These are phyloP conservation scores for Apiotrichum domesticum DNA, from an alignment of 1,284 basidiomycete genomes.

Conservation along the genomic window DNA sequence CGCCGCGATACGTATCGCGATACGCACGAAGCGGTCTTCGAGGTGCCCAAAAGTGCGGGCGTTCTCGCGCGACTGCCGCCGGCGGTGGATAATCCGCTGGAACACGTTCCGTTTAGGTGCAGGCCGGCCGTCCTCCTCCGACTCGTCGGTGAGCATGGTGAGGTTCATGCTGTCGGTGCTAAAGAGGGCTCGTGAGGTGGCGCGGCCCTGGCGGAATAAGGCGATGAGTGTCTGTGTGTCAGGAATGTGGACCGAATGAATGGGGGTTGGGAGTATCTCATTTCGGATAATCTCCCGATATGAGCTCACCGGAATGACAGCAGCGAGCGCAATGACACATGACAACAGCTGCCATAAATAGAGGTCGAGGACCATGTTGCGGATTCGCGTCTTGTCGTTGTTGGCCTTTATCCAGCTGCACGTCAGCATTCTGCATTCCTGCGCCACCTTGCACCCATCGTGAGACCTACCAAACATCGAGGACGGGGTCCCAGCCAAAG, in stretches of 20 bases:
- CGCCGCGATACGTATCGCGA: slow-evolving; percentile 22
- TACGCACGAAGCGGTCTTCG: slow-evolving; percentile 18
- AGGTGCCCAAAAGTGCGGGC: slow-evolving; percentile 10
- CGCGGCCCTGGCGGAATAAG: slow-evolving; percentile 28
- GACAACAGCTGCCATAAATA: slow-evolving; percentile 36
- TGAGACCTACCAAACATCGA: slow-evolving; percentile 12
- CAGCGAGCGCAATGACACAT: slow-evolving; percentile 22
- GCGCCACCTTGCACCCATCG: no score
- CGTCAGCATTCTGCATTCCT: no score
- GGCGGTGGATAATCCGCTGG: slow-evolving; percentile 3
- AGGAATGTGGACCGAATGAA: background rate
- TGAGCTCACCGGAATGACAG: slow-evolving; percentile 13
- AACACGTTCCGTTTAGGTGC: background rate
- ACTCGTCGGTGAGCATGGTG: background rate
- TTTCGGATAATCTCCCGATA: no score
- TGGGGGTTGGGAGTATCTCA: background rate
- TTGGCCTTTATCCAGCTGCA: slow-evolving; percentile 8
- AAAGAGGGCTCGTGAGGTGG: slow-evolving; percentile 23
- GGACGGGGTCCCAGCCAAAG: slow-evolving; percentile 19
- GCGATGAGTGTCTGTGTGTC: slow-evolving; percentile 17
- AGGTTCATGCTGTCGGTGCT: slow-evolving; percentile 11
- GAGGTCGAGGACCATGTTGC: slow-evolving; percentile 22
- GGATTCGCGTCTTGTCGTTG: slow-evolving; percentile 6
- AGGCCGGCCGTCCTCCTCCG: background rate
- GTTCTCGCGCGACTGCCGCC: slow-evolving; percentile 1